A percentile compares a stretch with the other conserved stretches of the same genome.
phyloP scores from a whole-genome alignment of 2,329 filamentous ascomycete species.

The Lojkania enalia region DNA sequence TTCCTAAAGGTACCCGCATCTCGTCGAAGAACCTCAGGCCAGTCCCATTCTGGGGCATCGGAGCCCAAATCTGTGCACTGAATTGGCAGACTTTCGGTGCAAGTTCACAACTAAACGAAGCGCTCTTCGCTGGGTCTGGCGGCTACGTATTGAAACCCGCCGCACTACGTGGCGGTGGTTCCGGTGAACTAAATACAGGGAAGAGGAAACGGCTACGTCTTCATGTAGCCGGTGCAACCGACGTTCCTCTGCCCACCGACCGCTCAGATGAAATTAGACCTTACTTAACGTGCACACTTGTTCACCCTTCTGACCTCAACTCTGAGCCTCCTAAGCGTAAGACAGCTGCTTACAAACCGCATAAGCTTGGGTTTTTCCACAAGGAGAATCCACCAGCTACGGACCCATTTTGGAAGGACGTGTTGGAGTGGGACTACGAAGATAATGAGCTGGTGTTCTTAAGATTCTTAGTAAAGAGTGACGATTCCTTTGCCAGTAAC shows the following conservation, averaged over 20 bases:
- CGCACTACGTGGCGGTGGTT: conserved; percentile 60
- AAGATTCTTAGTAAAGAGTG: conserved; percentile 67
- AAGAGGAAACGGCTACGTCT: conserved; percentile 57
- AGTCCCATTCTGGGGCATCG: conserved; percentile 66
- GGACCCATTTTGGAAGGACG: conserved; percentile 68
- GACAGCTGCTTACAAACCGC: conserved; percentile 63
- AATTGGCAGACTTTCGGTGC: conserved; percentile 72
- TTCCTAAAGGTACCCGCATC: conserved; percentile 69
- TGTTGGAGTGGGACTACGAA: conserved; percentile 68
- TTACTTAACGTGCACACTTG: conserved; percentile 67
- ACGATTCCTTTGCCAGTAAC: conserved; percentile 65
- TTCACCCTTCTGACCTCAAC: conserved; percentile 59
- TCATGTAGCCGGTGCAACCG: conserved; percentile 65
- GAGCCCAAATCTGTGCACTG: conserved; percentile 69
- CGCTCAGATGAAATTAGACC: conserved; percentile 58
- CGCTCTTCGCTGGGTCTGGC: conserved; percentile 65
- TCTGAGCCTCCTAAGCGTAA: conserved; percentile 62
- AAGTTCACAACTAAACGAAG: conserved; percentile 69
- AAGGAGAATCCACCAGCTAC: conserved; percentile 64
- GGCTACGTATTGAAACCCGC: conserved; percentile 69
- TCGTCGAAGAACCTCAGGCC: conserved; percentile 66
- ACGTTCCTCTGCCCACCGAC: conserved; percentile 59
- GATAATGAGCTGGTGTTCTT: conserved; percentile 69
- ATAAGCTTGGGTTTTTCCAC: conserved; percentile 58
- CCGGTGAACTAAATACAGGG: conserved; percentile 53